Conservation (phyloP, 2,329 filamentous ascomycete species). For the Neonectria neomacrospora region DNA sequence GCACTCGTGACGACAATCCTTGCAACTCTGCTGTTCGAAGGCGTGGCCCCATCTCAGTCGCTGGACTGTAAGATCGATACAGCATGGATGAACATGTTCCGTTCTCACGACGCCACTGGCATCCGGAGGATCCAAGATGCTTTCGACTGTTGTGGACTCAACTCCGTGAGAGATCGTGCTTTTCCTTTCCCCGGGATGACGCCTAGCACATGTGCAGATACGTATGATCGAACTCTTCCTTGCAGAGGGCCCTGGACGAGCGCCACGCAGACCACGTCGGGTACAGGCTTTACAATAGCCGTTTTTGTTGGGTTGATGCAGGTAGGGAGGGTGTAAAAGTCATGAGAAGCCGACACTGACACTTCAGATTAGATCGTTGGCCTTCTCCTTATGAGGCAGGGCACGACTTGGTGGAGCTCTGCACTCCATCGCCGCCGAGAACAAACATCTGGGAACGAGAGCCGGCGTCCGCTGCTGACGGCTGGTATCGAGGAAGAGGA, state of each 20-base stretch:
- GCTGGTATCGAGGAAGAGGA: conserved; percentile 47
- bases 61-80: conserved; percentile 65
- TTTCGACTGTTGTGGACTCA: conserved; percentile 74
- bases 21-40: conserved; percentile 56
- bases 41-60: conserved; percentile 47
- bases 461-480: conserved; percentile 42
- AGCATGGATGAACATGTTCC: conserved; percentile 66
- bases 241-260: conserved; percentile 68
- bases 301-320: conserved; percentile 65
- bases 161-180: conserved; percentile 65
- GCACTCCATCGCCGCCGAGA: conserved; percentile 19
- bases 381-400: conserved; percentile 46
- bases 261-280: conserved; percentile 63
- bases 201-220: conserved; percentile 55
- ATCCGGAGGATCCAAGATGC: conserved; percentile 73
- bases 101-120: conserved; percentile 57
- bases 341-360: neutral
- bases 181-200: conserved; percentile 66
- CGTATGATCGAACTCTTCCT: conserved; percentile 56
- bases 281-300: conserved; percentile 65
- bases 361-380: conserved; percentile 44
- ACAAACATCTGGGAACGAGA: conserved; percentile 30
- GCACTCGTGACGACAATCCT: conserved; percentile 56
- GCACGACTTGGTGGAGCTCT: conserved; percentile 47
- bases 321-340: conserved; percentile 52